Percentiles rank a stretch among this genome's conserved stretches.
Evolutionary conservation across 352 stramenopile species (phyloP).

Genomic region (Pythium rhizo-oryzae): DNA sequence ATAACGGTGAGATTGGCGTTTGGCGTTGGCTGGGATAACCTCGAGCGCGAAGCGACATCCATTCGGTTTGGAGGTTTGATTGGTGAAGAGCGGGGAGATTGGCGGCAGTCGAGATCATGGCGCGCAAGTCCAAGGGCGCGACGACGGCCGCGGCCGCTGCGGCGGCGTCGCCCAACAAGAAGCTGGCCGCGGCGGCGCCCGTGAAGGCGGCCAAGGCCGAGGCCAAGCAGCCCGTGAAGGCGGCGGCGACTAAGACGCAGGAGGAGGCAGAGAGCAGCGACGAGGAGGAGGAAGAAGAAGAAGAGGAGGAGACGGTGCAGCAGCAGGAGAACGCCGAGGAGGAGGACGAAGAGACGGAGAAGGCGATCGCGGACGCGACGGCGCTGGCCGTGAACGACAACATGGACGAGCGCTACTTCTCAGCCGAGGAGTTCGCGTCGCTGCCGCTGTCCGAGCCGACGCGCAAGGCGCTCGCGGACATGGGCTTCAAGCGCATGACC

Average conservation of each 20-base stretch:
- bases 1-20: background rate
- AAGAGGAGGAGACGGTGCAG: conserved; percentile 27
- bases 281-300: conserved; percentile 29
- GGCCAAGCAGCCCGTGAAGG: conserved; percentile 31
- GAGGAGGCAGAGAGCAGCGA: conserved; percentile 28
- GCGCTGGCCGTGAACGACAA: conserved; percentile 38
- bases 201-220: background rate
- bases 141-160: conserved; percentile 8
- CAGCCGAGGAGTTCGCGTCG: conserved; percentile 86
- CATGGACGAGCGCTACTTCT: conserved; percentile 88
- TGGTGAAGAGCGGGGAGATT: conserved; percentile 28
- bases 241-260: background rate
- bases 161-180: conserved; percentile 22
- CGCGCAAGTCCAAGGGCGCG: conserved; percentile 23
- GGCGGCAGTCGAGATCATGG: conserved; percentile 29
- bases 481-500: conserved; percentile 96
- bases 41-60: conserved; percentile 29
- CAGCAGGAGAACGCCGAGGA: conserved; percentile 31
- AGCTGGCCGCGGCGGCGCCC: background rate
- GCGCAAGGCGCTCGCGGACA: conserved; percentile 83
- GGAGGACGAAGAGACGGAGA: conserved; percentile 66
- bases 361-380: conserved; percentile 51
- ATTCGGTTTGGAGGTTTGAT: conserved; percentile 22
- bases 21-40: background rate
- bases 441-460: conserved; percentile 93